Conservation (phyloP, 768 basidiomycete species). For the Phylloporus rhodoxanthus region DNA sequence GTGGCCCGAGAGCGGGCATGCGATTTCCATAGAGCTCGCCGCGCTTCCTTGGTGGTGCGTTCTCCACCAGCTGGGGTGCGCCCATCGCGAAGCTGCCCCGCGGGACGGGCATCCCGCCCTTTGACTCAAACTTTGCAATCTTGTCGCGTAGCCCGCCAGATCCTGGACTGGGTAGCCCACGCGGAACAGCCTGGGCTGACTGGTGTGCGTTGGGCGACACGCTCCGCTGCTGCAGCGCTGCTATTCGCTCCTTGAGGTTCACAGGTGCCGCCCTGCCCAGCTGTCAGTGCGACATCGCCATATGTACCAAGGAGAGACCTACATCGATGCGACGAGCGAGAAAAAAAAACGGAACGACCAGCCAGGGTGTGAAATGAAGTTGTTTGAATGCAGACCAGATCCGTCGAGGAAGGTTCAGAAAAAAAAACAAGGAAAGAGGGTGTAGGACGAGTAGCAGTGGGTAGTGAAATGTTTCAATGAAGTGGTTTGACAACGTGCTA, state of each 20-base stretch:
- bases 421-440: not conserved
- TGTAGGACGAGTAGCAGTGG: not conserved
- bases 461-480: not conserved
- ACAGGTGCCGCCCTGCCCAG: slow-evolving; percentile 28
- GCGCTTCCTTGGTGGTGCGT: slow-evolving; percentile 43
- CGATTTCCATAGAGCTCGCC: slow-evolving; percentile 75
- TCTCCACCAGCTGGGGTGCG: slow-evolving; percentile 48
- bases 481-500: not conserved
- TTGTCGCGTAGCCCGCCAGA: slow-evolving; percentile 48
- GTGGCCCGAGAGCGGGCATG: slow-evolving; percentile 36
- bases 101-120: slow-evolving; percentile 72
- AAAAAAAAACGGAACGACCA: slow-evolving; percentile 11
- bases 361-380: slow-evolving; percentile 15
- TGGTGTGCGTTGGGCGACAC: slow-evolving; percentile 26
- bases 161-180: slow-evolving; percentile 23
- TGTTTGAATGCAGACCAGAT: slow-evolving; percentile 11
- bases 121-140: slow-evolving; percentile 76
- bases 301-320: slow-evolving; percentile 5
- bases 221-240: slow-evolving; percentile 64
- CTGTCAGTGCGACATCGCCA: slow-evolving; percentile 13
- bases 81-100: slow-evolving; percentile 68
- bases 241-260: slow-evolving; percentile 79
- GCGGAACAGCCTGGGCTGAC: slow-evolving; percentile 29
- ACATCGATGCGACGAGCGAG: slow-evolving; percentile 25
- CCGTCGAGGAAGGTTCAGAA: slow-evolving; percentile 7